A percentile compares a stretch with the other conserved stretches of the same genome.
phyloP scores from a whole-genome alignment of 768 basidiomycete genomes.

The Suillus ampliporus region DNA sequence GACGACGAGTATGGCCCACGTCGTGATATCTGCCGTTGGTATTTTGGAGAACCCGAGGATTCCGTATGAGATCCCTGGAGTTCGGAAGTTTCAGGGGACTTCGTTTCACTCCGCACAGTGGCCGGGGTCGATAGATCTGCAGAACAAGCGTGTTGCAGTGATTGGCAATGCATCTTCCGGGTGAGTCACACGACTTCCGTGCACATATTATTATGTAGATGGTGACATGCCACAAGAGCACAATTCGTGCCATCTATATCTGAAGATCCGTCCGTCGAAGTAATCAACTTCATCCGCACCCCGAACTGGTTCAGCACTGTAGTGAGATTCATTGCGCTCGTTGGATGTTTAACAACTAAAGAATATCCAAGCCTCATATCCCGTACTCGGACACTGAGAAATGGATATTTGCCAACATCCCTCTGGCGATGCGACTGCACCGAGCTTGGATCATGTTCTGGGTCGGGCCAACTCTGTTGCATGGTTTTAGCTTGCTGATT shows the following conservation, averaged over 20 bases:
- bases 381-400: constrained; percentile 43
- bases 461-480: constrained; percentile 35
- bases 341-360: neutral
- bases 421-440: constrained; percentile 55
- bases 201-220: constrained; percentile 6
- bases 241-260: constrained; percentile 65
- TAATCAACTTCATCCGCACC: constrained; percentile 63
- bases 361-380: constrained; percentile 49
- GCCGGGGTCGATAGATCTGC: constrained; percentile 45
- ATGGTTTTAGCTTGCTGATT: neutral
- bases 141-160: constrained; percentile 45
- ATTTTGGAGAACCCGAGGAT: constrained; percentile 49
- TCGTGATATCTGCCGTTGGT: constrained; percentile 57
- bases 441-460: constrained; percentile 55
- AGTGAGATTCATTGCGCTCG: constrained; percentile 39
- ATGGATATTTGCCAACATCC: constrained; percentile 61
- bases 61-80: constrained; percentile 40
- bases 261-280: constrained; percentile 52
- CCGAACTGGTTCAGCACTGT: constrained; percentile 65
- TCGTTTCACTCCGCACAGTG: constrained; percentile 61
- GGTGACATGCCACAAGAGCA: constrained; percentile 47
- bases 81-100: constrained; percentile 50
- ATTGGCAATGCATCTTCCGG: constrained; percentile 73
- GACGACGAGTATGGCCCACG: constrained; percentile 43
- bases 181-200: constrained; percentile 34